Evolutionary conservation across 2,329 filamentous ascomycete species (phyloP).

Genomic region (Parastagonospora avenae): DNA sequence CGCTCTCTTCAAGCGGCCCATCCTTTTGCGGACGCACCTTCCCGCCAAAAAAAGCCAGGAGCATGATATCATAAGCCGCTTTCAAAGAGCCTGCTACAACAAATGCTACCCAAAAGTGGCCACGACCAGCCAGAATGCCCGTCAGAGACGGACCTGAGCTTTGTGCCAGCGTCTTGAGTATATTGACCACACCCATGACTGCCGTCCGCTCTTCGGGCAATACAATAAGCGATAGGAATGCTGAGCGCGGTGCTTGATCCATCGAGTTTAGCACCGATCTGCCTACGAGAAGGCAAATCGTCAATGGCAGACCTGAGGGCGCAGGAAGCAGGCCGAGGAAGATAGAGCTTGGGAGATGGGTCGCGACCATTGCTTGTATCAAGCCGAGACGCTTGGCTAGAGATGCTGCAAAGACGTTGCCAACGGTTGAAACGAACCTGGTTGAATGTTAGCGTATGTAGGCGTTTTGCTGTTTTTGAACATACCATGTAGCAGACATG

Average conservation of each 20-base stretch:
- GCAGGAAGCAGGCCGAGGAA: slow-evolving; percentile 41
- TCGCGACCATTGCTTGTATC: slow-evolving; percentile 52
- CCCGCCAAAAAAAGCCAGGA: slow-evolving; percentile 44
- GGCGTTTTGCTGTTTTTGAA: neutral
- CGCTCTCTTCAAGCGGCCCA: neutral
- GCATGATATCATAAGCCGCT: slow-evolving; percentile 41
- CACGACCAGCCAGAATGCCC: slow-evolving; percentile 40
- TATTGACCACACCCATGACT: slow-evolving; percentile 49
- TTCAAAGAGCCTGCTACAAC: slow-evolving; percentile 45
- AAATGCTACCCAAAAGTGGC: slow-evolving; percentile 48
- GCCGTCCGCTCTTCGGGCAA: slow-evolving; percentile 44
- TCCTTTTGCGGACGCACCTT: slow-evolving; percentile 20
- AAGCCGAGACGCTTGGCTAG: slow-evolving; percentile 68
- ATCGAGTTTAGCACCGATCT: slow-evolving; percentile 43
- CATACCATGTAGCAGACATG: slow-evolving; percentile 54
- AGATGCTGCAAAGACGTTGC: slow-evolving; percentile 38
- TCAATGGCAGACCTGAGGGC: slow-evolving; percentile 27
- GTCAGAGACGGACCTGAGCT: slow-evolving; percentile 43
- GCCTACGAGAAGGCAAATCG: slow-evolving; percentile 38
- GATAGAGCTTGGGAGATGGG: slow-evolving; percentile 43
- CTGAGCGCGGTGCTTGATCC: slow-evolving; percentile 46
- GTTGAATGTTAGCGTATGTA: neutral
- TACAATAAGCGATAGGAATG: slow-evolving; percentile 43
- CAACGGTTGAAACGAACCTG: slow-evolving; percentile 39
- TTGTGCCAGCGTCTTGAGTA: slow-evolving; percentile 44